Evolutionary conservation across 306 rosid species (phyloP).

Genomic region (Prunus mira): DNA sequence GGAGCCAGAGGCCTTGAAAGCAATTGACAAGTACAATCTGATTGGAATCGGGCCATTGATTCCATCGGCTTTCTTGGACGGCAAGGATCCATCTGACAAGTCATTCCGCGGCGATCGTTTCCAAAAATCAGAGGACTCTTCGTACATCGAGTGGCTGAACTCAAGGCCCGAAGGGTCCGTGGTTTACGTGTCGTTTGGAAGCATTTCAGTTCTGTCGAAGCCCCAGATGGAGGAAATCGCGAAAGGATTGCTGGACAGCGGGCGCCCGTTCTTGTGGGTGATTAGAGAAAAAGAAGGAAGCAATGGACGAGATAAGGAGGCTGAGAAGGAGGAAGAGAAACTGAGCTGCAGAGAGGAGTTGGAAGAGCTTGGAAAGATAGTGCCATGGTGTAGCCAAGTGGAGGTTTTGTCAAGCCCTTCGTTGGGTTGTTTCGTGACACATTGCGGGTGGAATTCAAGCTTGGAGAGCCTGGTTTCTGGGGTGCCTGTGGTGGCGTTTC

Average conservation of each 20-base stretch:
- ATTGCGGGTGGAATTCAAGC: slow-evolving; percentile 41
- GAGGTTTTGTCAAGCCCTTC: slow-evolving; percentile 24
- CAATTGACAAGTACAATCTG: slow-evolving; percentile 10
- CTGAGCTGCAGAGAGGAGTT: slow-evolving; percentile 13
- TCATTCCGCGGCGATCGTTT: slow-evolving; percentile 15
- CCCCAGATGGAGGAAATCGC: slow-evolving; percentile 30
- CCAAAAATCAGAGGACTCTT: neutral
- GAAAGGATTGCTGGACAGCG: slow-evolving; percentile 8
- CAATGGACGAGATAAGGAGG: neutral
- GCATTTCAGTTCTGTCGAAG: slow-evolving; percentile 1
- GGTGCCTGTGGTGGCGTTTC: slow-evolving; percentile 28
- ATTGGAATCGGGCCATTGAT: slow-evolving; percentile 29
- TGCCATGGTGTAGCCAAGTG: slow-evolving; percentile 34
- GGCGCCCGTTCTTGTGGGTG: slow-evolving; percentile 35
- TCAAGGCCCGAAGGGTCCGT: slow-evolving; percentile 17
- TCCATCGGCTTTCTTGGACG: slow-evolving; percentile 10
- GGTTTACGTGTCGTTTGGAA: slow-evolving; percentile 37
- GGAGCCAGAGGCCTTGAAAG: slow-evolving; percentile 28
- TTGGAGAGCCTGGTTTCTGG: slow-evolving; percentile 33
- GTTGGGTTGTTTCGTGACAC: slow-evolving; percentile 33
- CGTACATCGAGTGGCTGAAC: slow-evolving; percentile 23
- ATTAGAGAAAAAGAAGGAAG: slow-evolving; percentile 1
- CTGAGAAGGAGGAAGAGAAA: neutral
- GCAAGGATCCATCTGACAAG: neutral
- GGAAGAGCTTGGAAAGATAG: slow-evolving; percentile 28